These are phyloP conservation scores for Geopyxis carbonaria DNA, from an alignment of 495 filamentous ascomycete species.

Conservation along the genomic window DNA sequence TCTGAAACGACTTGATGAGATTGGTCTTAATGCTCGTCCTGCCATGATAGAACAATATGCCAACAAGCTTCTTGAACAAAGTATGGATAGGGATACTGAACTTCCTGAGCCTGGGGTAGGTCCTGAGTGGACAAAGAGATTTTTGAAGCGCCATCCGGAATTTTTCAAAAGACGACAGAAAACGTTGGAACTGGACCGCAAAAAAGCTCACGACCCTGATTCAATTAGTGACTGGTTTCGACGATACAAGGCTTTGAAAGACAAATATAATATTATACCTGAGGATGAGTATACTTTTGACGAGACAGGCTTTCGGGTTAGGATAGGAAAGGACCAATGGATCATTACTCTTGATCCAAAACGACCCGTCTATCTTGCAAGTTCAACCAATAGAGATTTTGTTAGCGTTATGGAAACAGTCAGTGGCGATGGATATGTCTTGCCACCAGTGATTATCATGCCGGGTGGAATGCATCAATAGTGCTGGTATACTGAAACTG, in stretches of 20 bases:
- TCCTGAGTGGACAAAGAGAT: conserved; percentile 9
- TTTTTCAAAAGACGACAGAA: conserved; percentile 9
- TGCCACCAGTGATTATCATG: conserved; percentile 11
- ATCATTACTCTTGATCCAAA: conserved; percentile 12
- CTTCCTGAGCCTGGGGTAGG: background rate
- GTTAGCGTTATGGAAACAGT: conserved; percentile 9
- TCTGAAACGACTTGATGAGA: conserved; percentile 8
- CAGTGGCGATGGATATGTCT: conserved; percentile 5
- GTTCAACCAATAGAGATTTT: conserved; percentile 4
- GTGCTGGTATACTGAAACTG: background rate
- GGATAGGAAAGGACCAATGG: conserved; percentile 16
- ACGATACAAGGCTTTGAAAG: background rate
- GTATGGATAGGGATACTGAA: background rate
- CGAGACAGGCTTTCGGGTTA: conserved; percentile 20
- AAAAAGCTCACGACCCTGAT: conserved; percentile 7
- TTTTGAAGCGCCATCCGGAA: conserved; percentile 15
- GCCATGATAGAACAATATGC: conserved; percentile 9
- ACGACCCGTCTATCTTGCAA: conserved; percentile 5
- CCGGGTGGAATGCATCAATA: background rate
- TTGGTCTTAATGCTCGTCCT: conserved; percentile 1
- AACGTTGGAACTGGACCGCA: background rate
- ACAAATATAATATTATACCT: conserved; percentile 5
- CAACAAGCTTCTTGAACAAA: conserved; percentile 7
- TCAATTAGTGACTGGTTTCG: conserved; percentile 14
- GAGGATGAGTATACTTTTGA: conserved; percentile 21